Evolutionary conservation across 164 flowering plant species (phyloP).

Genomic region (Houttuynia cordata): DNA sequence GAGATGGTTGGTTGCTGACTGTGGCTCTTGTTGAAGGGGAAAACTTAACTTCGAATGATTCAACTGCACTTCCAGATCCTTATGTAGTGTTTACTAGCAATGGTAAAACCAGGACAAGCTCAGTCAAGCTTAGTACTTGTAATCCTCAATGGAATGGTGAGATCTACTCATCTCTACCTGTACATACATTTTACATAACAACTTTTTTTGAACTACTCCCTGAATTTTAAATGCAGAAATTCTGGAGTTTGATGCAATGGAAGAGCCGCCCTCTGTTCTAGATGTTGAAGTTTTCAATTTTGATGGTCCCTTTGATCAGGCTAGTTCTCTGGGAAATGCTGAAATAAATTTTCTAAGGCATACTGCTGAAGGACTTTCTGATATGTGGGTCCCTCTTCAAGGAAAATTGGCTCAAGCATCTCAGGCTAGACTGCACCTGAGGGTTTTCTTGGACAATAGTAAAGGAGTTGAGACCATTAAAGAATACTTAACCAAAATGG

Average conservation of each 20-base stretch:
- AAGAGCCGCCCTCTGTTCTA: slow-evolving; percentile 79
- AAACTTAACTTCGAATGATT: slow-evolving; percentile 36
- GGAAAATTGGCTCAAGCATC: slow-evolving; percentile 61
- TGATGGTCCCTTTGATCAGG: slow-evolving; percentile 75
- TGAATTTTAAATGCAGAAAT: slow-evolving; percentile 39
- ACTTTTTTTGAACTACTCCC: no score
- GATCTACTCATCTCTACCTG: not conserved
- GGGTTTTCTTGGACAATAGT: slow-evolving; percentile 64
- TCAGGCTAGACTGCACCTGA: slow-evolving; percentile 62
- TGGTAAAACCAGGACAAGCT: slow-evolving; percentile 72
- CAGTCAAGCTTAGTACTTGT: slow-evolving; percentile 64
- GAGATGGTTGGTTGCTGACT: slow-evolving; percentile 89
- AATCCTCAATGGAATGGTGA: slow-evolving; percentile 79
- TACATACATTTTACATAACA: not conserved
- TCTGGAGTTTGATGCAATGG: slow-evolving; percentile 81
- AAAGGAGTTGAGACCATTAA: slow-evolving; percentile 60
- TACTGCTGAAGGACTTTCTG: slow-evolving; percentile 54
- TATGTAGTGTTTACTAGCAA: slow-evolving; percentile 77
- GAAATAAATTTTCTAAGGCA: slow-evolving; percentile 69
- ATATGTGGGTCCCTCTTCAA: slow-evolving; percentile 63
- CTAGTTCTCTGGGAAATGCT: slow-evolving; percentile 66
- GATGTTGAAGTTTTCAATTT: slow-evolving; percentile 79
- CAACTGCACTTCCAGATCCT: slow-evolving; percentile 41
- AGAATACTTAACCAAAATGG: slow-evolving; percentile 65
- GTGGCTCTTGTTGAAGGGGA: slow-evolving; percentile 74